Evolutionary conservation across 2,329 filamentous ascomycete species (phyloP).

Genomic region (Lasiodiplodia theobromae): DNA sequence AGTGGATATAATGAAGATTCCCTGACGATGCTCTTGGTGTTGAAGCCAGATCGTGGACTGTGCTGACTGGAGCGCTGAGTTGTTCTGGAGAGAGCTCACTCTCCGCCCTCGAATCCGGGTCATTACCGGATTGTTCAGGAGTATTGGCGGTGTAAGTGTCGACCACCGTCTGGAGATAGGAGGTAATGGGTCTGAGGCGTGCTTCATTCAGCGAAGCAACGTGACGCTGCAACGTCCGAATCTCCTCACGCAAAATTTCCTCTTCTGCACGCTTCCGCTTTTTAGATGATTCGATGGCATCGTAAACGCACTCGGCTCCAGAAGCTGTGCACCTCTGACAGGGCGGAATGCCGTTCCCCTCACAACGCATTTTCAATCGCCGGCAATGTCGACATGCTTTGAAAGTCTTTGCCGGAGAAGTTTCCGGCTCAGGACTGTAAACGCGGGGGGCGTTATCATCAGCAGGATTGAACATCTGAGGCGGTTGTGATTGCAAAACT

Average conservation of each 20-base stretch:
- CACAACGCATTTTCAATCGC: conserved; percentile 16
- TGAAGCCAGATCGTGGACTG: conserved; percentile 1
- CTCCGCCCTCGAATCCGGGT: background rate
- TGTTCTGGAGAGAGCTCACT: conserved; percentile 7
- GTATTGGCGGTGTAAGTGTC: too few relatives aligned
- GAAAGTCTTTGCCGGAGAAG: conserved; percentile 3
- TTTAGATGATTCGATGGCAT: background rate
- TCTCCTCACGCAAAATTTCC: conserved; percentile 2
- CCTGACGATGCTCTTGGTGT: background rate
- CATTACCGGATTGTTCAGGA: background rate
- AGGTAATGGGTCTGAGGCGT: background rate
- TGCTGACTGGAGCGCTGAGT: conserved; percentile 11
- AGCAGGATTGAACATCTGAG: too few relatives aligned
- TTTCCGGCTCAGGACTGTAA: background rate
- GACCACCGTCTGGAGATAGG: background rate
- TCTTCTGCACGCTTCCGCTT: background rate
- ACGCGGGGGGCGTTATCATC: background rate
- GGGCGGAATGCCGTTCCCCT: background rate
- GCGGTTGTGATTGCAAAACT: background rate
- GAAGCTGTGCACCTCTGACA: conserved; percentile 1
- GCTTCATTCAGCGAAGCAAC: background rate
- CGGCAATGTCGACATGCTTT: conserved; percentile 20
- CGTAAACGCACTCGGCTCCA: background rate
- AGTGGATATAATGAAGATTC: background rate
- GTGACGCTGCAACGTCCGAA: background rate